A percentile compares a stretch with the other conserved stretches of the same genome.
These are phyloP conservation scores for Serendipita vermifera DNA, from an alignment of 768 basidiomycete species.

Conservation along the genomic window DNA sequence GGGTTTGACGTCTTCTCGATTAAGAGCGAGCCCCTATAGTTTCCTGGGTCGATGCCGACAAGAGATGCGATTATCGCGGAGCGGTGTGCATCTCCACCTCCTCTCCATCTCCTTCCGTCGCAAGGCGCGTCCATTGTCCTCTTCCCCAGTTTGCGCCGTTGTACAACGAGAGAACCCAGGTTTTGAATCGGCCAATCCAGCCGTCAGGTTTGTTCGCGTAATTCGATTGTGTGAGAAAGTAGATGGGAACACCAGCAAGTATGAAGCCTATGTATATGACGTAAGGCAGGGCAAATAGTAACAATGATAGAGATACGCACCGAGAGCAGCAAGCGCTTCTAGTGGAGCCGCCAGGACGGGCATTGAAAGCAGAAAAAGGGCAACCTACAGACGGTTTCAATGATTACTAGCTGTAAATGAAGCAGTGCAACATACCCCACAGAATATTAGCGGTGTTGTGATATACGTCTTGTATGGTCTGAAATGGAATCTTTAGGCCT, in stretches of 20 bases:
- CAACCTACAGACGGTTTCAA: conserved; percentile 40
- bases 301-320: conserved; percentile 31
- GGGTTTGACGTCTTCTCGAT: too few relatives aligned
- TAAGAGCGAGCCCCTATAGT: too few relatives aligned
- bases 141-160: conserved; percentile 40
- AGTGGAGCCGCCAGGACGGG: conserved; percentile 86
- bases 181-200: conserved; percentile 11
- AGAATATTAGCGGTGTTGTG: conserved; percentile 79
- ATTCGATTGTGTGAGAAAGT: conserved; percentile 50
- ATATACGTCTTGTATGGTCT: conserved; percentile 93
- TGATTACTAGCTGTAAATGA: background rate
- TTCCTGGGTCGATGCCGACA: background rate
- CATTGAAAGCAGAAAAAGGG: conserved; percentile 84
- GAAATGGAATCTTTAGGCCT: conserved; percentile 1
- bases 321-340: conserved; percentile 75
- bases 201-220: conserved; percentile 9
- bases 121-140: conserved; percentile 66
- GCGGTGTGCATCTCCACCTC: conserved; percentile 53
- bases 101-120: conserved; percentile 52
- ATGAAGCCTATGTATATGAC: conserved; percentile 49
- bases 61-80: background rate
- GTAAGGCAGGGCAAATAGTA: conserved; percentile 2
- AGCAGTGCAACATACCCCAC: conserved; percentile 42
- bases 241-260: conserved; percentile 64
- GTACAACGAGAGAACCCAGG: conserved; percentile 31